Percentiles rank a stretch among this genome's conserved stretches.
These are phyloP conservation scores for Voacanga thouarsii DNA, from an alignment of 257 asterid species.

Conservation along the genomic window DNA sequence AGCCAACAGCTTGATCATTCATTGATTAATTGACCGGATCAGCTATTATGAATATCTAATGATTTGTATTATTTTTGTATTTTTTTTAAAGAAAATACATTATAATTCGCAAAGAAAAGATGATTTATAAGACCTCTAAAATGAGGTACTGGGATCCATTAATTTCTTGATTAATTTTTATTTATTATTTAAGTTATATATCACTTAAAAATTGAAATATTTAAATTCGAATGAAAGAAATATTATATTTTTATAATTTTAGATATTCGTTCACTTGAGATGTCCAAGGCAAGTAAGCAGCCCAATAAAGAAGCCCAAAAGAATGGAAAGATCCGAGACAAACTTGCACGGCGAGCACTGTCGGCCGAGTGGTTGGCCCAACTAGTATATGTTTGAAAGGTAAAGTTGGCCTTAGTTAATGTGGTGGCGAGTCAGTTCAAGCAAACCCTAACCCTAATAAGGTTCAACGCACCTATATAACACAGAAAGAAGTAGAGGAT, in stretches of 20 bases:
- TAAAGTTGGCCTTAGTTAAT: background rate
- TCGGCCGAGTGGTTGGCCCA: background rate
- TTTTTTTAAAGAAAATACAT: background rate
- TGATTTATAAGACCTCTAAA: background rate
- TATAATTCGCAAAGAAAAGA: background rate
- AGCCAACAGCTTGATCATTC: background rate
- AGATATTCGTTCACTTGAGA: too few species aligned
- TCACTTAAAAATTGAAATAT: too few species aligned
- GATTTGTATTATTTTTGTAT: too few species aligned
- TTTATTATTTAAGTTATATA: too few species aligned
- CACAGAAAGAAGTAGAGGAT: background rate
- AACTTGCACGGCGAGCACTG: background rate
- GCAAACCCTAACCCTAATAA: constrained; percentile 16
- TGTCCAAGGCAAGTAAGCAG: too few species aligned
- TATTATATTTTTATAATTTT: too few species aligned
- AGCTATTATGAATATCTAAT: too few species aligned
- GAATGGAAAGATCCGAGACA: background rate
- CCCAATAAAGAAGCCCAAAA: background rate
- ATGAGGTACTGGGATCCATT: too few species aligned
- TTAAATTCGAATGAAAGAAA: too few species aligned
- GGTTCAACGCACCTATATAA: background rate
- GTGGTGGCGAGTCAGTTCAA: background rate
- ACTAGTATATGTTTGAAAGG: background rate
- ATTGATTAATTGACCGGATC: too few species aligned
- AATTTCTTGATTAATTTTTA: too few species aligned